Conservation (phyloP, 2,329 filamentous ascomycete genomes). For the Colletotrichum cereale region DNA sequence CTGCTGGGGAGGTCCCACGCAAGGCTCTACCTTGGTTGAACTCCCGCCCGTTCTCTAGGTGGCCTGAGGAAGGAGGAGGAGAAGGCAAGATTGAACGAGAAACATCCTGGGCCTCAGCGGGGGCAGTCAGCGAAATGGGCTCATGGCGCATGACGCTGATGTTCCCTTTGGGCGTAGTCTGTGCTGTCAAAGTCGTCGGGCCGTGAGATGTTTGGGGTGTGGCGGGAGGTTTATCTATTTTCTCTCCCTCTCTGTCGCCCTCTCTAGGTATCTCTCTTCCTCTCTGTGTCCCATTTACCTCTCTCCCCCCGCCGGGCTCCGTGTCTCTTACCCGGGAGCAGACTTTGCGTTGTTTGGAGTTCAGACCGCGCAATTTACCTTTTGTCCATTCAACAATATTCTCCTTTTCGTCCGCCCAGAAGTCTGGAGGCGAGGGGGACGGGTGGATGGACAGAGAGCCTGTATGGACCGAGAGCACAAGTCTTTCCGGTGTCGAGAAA, state of each 20-base stretch:
- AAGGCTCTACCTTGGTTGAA: conserved; percentile 20
- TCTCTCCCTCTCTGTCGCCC: too few relatives aligned
- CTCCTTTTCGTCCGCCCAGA: background rate
- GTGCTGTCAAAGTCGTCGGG: background rate
- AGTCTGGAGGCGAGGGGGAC: background rate
- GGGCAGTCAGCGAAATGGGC: background rate
- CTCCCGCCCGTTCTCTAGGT: conserved; percentile 2
- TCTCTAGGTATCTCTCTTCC: background rate
- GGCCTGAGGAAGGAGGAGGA: background rate
- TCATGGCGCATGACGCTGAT: background rate
- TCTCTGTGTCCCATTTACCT: too few relatives aligned
- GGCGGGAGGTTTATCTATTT: background rate
- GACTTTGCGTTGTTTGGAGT: conserved; percentile 3
- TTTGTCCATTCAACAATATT: background rate
- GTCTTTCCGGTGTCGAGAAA: background rate
- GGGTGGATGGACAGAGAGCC: background rate
- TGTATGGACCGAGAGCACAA: background rate
- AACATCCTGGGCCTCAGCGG: background rate
- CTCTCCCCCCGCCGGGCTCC: background rate
- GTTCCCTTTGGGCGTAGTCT: conserved; percentile 1
- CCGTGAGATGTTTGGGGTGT: background rate
- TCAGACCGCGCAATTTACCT: background rate
- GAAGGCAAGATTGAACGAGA: background rate
- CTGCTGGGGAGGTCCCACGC: background rate
- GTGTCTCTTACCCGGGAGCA: background rate